A percentile compares a stretch with the other conserved stretches of the same genome.
Conservation (phyloP, 257 asterid species). For the Forsythia viridissima region DNA sequence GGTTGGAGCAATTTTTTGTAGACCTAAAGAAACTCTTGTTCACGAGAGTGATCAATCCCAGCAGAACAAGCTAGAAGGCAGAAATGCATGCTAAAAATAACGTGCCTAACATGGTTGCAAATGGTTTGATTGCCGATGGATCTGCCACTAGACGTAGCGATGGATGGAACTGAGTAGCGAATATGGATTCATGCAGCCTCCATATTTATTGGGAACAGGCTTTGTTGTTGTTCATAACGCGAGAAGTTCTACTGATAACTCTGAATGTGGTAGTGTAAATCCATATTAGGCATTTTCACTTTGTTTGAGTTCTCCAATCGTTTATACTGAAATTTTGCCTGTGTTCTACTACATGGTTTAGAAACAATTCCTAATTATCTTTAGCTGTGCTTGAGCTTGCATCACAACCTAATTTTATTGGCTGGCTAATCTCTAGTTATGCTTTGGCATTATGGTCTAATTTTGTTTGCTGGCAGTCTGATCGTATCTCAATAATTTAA, state of each 20-base stretch:
- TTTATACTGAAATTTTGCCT: neutral
- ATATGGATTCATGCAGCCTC: neutral
- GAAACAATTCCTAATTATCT: neutral
- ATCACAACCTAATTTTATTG: neutral
- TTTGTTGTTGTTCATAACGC: neutral
- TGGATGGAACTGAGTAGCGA: neutral
- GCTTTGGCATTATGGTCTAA: neutral
- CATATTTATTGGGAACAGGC: neutral
- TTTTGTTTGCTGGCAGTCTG: neutral
- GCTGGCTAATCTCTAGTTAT: constrained; percentile 2
- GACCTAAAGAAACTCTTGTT: neutral
- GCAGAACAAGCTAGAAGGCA: neutral
- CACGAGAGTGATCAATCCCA: neutral
- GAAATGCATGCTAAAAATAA: neutral
- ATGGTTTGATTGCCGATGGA: neutral
- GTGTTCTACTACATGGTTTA: neutral
- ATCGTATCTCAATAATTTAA: neutral
- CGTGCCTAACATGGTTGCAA: neutral
- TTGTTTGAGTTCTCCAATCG: constrained; percentile 6
- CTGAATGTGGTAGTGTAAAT: neutral
- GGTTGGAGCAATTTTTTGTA: neutral
- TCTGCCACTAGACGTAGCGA: neutral
- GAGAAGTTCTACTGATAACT: neutral
- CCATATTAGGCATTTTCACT: neutral
- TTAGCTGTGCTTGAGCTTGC: neutral